Conservation (phyloP, 2,329 filamentous ascomycete genomes). For the Myriosclerotinia curreyana region DNA sequence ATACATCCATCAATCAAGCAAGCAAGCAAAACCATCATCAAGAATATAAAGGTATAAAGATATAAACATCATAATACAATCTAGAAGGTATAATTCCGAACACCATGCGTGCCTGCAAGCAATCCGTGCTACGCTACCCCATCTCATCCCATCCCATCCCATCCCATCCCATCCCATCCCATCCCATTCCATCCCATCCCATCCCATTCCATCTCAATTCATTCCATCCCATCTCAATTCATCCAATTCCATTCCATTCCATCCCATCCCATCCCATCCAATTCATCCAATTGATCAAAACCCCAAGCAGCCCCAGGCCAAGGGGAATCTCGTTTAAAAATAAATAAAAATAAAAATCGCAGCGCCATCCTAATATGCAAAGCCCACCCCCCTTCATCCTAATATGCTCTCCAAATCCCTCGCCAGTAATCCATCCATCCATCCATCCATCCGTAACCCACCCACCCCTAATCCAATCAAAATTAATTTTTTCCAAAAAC, state of each 20-base stretch:
- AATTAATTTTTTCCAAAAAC: conserved; percentile 8
- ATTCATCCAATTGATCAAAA: conserved; percentile 20
- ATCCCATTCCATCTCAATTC: conserved; percentile 23
- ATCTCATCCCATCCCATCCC: conserved; percentile 27
- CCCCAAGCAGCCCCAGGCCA: conserved; percentile 1
- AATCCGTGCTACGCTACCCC: conserved; percentile 26
- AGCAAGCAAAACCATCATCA: conserved; percentile 3
- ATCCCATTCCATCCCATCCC: no score
- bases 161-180: conserved; percentile 9
- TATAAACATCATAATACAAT: conserved; percentile 31
- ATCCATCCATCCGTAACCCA: not conserved
- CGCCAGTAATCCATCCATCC: no score
- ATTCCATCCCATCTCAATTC: conserved; percentile 25
- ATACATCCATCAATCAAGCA: not conserved
- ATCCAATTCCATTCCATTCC: conserved; percentile 17
- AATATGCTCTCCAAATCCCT: no score
- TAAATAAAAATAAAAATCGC: no score
- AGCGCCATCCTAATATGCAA: conserved; percentile 21
- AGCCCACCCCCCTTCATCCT: not conserved
- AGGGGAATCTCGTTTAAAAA: conserved; percentile 3
- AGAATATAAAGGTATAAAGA: conserved; percentile 1
- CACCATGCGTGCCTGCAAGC: conserved; percentile 25
- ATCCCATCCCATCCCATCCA: conserved; percentile 26
- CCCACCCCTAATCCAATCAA: not conserved
- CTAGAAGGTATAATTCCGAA: conserved; percentile 27